Evolutionary conservation across 768 basidiomycete genomes (phyloP).

Genomic region (Tephrocybe sp.): DNA sequence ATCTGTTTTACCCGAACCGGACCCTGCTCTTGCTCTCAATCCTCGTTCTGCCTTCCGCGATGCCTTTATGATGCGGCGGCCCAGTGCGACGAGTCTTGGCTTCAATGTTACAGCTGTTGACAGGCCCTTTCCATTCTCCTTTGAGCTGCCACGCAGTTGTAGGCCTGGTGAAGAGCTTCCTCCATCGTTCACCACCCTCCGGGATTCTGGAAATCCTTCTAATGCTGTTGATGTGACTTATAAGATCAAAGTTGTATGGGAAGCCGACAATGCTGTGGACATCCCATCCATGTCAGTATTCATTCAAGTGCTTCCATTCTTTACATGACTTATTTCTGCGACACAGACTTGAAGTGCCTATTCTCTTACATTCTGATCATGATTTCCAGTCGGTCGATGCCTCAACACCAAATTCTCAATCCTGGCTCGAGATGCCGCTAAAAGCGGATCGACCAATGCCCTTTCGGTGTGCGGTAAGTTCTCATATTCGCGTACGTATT

Average conservation of each 20-base stretch:
- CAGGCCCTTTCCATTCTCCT: constrained; percentile 46
- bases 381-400: constrained; percentile 61
- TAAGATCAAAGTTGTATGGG: constrained; percentile 55
- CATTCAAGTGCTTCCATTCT: background rate
- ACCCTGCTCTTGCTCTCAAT: constrained; percentile 13
- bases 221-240: constrained; percentile 47
- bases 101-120: constrained; percentile 30
- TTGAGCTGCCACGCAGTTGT: constrained; percentile 50
- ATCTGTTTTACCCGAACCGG: constrained; percentile 32
- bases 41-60: constrained; percentile 40
- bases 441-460: constrained; percentile 60
- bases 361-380: constrained; percentile 55
- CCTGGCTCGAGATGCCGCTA: constrained; percentile 71
- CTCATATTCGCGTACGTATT: background rate
- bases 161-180: constrained; percentile 59
- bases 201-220: constrained; percentile 22
- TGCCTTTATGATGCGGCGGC: constrained; percentile 41
- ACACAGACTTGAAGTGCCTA: constrained; percentile 60
- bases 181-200: constrained; percentile 46
- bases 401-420: constrained; percentile 35
- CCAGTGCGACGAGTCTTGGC: constrained; percentile 40
- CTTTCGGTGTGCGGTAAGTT: constrained; percentile 63
- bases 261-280: constrained; percentile 43
- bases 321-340: constrained; percentile 11
- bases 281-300: constrained; percentile 45